phyloP scores from a whole-genome alignment of 2,329 filamentous ascomycete species.

The Apiospora koreana region DNA sequence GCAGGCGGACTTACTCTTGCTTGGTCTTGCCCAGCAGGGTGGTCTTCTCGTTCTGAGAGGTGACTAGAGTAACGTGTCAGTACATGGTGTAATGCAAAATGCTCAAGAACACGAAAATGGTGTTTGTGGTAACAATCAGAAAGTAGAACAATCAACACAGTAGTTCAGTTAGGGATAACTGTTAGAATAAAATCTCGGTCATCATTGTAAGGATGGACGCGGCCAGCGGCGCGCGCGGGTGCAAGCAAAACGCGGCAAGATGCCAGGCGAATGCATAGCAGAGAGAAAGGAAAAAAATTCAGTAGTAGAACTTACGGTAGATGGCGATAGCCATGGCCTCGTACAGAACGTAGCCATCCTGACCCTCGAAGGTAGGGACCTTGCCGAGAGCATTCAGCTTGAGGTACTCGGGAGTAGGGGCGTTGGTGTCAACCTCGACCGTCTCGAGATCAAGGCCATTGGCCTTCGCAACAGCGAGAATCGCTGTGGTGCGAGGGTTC shows the following conservation, averaged over 20 bases:
- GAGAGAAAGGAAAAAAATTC: slow-evolving; percentile 21
- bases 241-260: slow-evolving; percentile 11
- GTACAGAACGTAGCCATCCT: slow-evolving; percentile 85
- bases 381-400: slow-evolving; percentile 87
- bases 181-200: slow-evolving; percentile 74
- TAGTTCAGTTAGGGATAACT: slow-evolving; percentile 99
- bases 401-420: slow-evolving; percentile 74
- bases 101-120: slow-evolving; percentile 7
- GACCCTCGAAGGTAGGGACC: slow-evolving; percentile 89
- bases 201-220: slow-evolving; percentile 52
- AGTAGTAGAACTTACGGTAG: slow-evolving; percentile 74
- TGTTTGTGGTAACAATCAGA: slow-evolving; percentile 55
- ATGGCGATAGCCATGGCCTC: slow-evolving; percentile 95
- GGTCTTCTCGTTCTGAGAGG: slow-evolving; percentile 99
- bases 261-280: slow-evolving; percentile 15
- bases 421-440: slow-evolving; percentile 68
- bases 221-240: slow-evolving; percentile 15
- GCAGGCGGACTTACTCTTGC: slow-evolving; percentile 74
- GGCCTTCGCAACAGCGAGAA: slow-evolving; percentile 94
- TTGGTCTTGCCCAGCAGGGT: slow-evolving; percentile 99
- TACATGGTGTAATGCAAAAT: slow-evolving; percentile 32
- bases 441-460: slow-evolving; percentile 92
- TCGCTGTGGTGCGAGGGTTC: slow-evolving; percentile 86
- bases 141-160: slow-evolving; percentile 89
- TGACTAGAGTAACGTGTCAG: slow-evolving; percentile 60